These are phyloP conservation scores for Neotropicomus parvogracilis DNA, from an alignment of 1,284 basidiomycete genomes.

Conservation along the genomic window DNA sequence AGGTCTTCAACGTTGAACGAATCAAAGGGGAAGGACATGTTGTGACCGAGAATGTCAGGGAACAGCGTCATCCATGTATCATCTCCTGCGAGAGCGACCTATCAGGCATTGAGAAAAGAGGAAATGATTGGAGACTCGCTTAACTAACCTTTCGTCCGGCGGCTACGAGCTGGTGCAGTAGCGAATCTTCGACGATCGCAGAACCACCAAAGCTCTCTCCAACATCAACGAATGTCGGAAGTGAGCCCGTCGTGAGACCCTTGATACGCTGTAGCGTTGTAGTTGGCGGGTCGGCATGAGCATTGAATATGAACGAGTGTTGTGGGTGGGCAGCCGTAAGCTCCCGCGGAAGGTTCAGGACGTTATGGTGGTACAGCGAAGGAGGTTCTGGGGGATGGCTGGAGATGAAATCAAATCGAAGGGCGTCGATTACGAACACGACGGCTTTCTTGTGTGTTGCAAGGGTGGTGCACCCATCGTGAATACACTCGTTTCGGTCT, in stretches of 20 bases:
- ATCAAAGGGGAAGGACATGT: slow-evolving; percentile 82
- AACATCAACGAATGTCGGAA: slow-evolving; percentile 95
- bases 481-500: slow-evolving; percentile 48
- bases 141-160: slow-evolving; percentile 57
- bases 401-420: slow-evolving; percentile 93
- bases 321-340: slow-evolving; percentile 60
- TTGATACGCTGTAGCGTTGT: slow-evolving; percentile 95
- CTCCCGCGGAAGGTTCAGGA: slow-evolving; percentile 76
- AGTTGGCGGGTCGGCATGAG: slow-evolving; percentile 92
- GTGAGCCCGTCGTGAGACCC: slow-evolving; percentile 89
- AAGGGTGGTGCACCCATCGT: slow-evolving; percentile 46
- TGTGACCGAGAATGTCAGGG: slow-evolving; percentile 67
- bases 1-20: slow-evolving; percentile 99
- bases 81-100: slow-evolving; percentile 89
- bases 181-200: slow-evolving; percentile 84
- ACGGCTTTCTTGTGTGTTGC: slow-evolving; percentile 76
- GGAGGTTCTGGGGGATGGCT: slow-evolving; percentile 58
- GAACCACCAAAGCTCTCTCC: slow-evolving; percentile 90
- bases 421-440: slow-evolving; percentile 86
- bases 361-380: slow-evolving; percentile 77
- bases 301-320: slow-evolving; percentile 83
- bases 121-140: background rate
- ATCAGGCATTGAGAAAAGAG: slow-evolving; percentile 14
- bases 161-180: slow-evolving; percentile 57
- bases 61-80: slow-evolving; percentile 96